phyloP scores from a whole-genome alignment of 352 stramenopile species.

The Lagenidium giganteum region DNA sequence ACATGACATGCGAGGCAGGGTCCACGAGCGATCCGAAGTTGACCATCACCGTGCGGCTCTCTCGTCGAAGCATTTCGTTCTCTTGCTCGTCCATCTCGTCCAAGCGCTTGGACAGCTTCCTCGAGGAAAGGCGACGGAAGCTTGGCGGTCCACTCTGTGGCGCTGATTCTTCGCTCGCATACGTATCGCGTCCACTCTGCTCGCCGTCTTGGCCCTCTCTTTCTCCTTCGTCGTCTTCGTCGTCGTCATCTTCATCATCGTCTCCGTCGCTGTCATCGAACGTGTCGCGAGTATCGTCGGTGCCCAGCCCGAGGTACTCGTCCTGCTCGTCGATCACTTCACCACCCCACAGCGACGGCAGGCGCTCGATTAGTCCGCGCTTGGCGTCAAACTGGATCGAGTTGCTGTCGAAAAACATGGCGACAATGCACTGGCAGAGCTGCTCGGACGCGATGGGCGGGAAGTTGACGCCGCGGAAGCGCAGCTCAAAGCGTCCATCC shows the following conservation, averaged over 20 bases:
- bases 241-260: conserved; percentile 44
- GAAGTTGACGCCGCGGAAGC: conserved; percentile 58
- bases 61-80: conserved; percentile 51
- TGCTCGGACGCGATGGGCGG: conserved; percentile 61
- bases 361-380: conserved; percentile 57
- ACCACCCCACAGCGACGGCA: conserved; percentile 68
- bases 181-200: neutral
- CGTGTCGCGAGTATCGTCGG: conserved; percentile 6
- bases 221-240: conserved; percentile 38
- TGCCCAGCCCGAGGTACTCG: conserved; percentile 34
- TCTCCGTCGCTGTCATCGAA: conserved; percentile 13
- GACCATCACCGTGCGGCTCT: conserved; percentile 52
- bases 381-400: conserved; percentile 81
- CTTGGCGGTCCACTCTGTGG: no score
- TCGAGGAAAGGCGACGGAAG: neutral
- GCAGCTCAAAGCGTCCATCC: conserved; percentile 63
- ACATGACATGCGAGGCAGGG: conserved; percentile 52
- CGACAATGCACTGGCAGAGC: conserved; percentile 64
- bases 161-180: neutral
- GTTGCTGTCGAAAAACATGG: conserved; percentile 76
- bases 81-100: conserved; percentile 63
- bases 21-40: conserved; percentile 69
- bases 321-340: conserved; percentile 60
- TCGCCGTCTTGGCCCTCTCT: conserved; percentile 27
- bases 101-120: conserved; percentile 42